These are phyloP conservation scores for Cicer chorassanicum DNA, from an alignment of 306 rosid genomes.

Conservation along the genomic window DNA sequence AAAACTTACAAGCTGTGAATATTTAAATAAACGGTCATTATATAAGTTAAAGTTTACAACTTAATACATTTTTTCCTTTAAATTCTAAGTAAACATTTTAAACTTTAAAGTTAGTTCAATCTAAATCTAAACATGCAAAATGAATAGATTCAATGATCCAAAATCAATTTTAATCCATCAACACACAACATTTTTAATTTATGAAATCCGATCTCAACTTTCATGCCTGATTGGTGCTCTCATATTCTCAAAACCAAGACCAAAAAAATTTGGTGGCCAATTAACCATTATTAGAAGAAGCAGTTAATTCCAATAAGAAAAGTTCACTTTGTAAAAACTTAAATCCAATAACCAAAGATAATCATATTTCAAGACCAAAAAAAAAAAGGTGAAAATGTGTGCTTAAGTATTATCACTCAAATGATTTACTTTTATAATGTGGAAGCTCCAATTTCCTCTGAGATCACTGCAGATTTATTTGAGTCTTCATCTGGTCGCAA, in stretches of 20 bases:
- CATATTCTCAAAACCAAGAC: slow-evolving; percentile 7
- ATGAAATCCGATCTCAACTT: not conserved
- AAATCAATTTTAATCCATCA: not conserved
- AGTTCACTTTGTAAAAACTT: slow-evolving; percentile 22
- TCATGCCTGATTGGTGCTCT: slow-evolving; percentile 21
- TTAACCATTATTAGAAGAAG: not conserved
- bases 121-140: too few relatives aligned
- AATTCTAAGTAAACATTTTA: too few relatives aligned
- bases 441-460: slow-evolving; percentile 59
- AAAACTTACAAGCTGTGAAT: too few relatives aligned
- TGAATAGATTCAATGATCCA: slow-evolving; percentile 23
- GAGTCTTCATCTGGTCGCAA: slow-evolving; percentile 45
- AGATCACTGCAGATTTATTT: slow-evolving; percentile 40
- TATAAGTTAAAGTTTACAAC: too few relatives aligned
- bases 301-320: slow-evolving; percentile 1
- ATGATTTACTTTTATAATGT: slow-evolving; percentile 29
- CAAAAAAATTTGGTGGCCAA: not conserved
- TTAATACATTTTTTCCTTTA: too few relatives aligned
- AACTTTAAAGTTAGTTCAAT: too few relatives aligned
- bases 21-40: too few relatives aligned
- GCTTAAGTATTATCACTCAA: slow-evolving; percentile 12
- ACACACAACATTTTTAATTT: not conserved
- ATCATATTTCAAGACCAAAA: slow-evolving; percentile 6
- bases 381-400: not conserved
- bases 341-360: slow-evolving; percentile 17